These are phyloP conservation scores for Tulasnella sp. DNA, from an alignment of 768 basidiomycete species.

Conservation along the genomic window DNA sequence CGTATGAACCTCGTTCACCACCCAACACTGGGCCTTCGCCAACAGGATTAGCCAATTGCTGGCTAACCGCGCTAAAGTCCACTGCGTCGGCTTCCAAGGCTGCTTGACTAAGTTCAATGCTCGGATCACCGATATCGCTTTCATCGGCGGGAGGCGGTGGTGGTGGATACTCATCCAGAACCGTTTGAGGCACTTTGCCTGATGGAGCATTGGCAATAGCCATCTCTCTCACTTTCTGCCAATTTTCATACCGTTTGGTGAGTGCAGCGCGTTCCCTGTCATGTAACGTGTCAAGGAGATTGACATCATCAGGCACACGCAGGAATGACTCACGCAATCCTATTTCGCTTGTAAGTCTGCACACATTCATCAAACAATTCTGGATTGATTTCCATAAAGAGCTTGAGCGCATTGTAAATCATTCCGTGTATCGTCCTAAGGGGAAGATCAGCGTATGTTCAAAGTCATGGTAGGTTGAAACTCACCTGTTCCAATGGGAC, in stretches of 20 bases:
- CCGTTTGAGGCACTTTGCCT: conserved; percentile 57
- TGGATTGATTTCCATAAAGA: conserved; percentile 99
- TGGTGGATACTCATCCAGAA: conserved; percentile 53
- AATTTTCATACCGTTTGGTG: conserved; percentile 72
- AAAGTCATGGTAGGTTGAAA: conserved; percentile 3
- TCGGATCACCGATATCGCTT: conserved; percentile 72
- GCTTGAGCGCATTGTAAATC: conserved; percentile 95
- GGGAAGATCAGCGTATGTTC: background rate
- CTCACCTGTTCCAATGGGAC: conserved; percentile 96
- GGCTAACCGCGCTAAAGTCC: too few species aligned
- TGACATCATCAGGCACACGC: background rate
- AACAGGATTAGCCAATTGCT: too few species aligned
- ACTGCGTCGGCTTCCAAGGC: conserved; percentile 58
- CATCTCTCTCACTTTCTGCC: conserved; percentile 70
- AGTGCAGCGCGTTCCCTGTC: conserved; percentile 85
- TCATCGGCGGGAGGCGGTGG: conserved; percentile 69
- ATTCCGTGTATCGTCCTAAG: conserved; percentile 92
- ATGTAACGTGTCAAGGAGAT: conserved; percentile 3
- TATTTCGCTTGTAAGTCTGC: conserved; percentile 82
- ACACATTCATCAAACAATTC: conserved; percentile 89
- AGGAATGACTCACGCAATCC: conserved; percentile 52
- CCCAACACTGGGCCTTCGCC: conserved; percentile 27
- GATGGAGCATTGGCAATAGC: conserved; percentile 57
- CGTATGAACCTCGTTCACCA: conserved; percentile 64
- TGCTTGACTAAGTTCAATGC: conserved; percentile 76